Evolutionary conservation across 2,329 filamentous ascomycete species (phyloP).

Genomic region (Exophiala dermatitidis): DNA sequence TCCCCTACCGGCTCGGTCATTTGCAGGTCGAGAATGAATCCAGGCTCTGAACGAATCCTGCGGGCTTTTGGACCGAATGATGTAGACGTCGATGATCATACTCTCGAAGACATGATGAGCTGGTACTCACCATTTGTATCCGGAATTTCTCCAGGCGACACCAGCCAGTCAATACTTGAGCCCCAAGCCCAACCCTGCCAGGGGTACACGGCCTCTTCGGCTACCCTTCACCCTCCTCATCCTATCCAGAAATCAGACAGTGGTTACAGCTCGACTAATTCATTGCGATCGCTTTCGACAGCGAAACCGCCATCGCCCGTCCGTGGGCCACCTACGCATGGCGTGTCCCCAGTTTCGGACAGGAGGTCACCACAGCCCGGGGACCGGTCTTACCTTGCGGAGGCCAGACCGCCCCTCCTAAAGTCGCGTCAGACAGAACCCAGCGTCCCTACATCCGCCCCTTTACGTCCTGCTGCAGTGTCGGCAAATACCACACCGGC

Average conservation of each 20-base stretch:
- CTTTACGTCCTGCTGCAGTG: constrained; percentile 3
- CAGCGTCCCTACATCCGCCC: constrained; percentile 8
- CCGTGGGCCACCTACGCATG: neutral
- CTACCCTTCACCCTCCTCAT: constrained; percentile 6
- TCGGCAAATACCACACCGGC: neutral
- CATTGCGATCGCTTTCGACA: constrained; percentile 16
- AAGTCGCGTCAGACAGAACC: constrained; percentile 16
- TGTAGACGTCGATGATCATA: neutral
- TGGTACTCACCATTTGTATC: constrained; percentile 14
- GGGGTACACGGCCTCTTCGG: neutral
- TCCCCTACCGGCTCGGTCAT: constrained; percentile 17
- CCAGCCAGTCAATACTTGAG: constrained; percentile 18
- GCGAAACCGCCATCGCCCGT: neutral
- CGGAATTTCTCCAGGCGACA: constrained; percentile 4
- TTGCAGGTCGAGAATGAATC: constrained; percentile 1
- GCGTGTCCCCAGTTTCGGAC: neutral
- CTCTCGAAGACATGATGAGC: constrained; percentile 3
- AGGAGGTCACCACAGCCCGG: neutral
- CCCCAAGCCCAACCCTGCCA: constrained; percentile 10
- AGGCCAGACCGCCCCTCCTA: constrained; percentile 7
- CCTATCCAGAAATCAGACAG: constrained; percentile 23
- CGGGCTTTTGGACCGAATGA: neutral
- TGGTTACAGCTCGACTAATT: constrained; percentile 27
- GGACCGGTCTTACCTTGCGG: neutral
- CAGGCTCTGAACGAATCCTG: neutral